Base-by-base conservation (phyloP, 345 rosid genomes). In the Salix exigua region DNA sequence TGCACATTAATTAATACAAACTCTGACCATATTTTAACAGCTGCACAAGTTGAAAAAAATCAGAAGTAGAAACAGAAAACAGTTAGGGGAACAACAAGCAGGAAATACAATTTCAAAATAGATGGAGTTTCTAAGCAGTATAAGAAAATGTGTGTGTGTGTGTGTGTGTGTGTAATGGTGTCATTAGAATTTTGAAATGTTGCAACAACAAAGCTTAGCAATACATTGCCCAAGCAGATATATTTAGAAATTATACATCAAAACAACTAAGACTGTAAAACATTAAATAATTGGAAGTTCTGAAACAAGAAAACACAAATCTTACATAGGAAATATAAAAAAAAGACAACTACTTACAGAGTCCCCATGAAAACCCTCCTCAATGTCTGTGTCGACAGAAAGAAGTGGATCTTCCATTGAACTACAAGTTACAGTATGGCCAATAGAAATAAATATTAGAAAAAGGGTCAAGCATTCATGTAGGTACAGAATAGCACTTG, bases 351-450 rank as follows among this genome's bases (percentile, higher is more conserved):
- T 11, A 79, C 89, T 83, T 87, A 90, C 97, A 77, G 66, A 78
- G 61, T 55, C 78, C 37, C 68, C 73, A 76, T 68, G 73, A 74
- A 68, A 78, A 64, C 72, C 82, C 82, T 83, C 90, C 75, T 87
- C 91, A 19, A 83, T 79, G 66, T 88, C 89, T 38, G 53, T 75
- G 61, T 81, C 77, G 8, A 19, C 70, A 53, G 76, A 70, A 72
- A 88, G 88, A 80, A 92, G 89, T 46, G 89, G 79, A 72, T 92
- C 95, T 85, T 87, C 94, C 81, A 85, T 46, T 72, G 91, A 84
- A 71, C 97, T 92, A 82, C 78, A 44, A 42, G 66, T 30, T 76
- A 65, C 40, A 71, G 19, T 68, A 64, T 14, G 53, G 75, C 76
- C 79, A 77, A 18, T 68, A 25, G 50, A 70, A 72, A 61, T 53